A percentile compares a stretch with the other conserved stretches of the same genome.
Evolutionary conservation across 192 early-diverging fungal species (phyloP).

Genomic region (Coemansia sp.): DNA sequence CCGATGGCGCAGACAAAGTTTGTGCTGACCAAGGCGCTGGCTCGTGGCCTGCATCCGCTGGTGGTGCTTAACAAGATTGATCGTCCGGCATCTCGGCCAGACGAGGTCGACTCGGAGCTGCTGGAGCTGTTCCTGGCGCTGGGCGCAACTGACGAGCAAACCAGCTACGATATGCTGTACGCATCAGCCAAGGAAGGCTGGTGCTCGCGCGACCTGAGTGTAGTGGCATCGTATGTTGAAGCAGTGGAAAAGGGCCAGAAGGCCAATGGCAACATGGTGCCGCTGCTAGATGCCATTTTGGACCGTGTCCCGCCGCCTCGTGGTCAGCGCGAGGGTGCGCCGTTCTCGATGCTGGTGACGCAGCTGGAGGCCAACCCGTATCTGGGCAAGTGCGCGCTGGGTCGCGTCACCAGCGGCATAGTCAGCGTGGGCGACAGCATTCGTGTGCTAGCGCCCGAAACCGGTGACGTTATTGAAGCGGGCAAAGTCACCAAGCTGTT

Average conservation of each 20-base stretch:
- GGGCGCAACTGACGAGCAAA: slow-evolving; percentile 77
- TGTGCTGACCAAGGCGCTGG: slow-evolving; percentile 78
- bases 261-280: slow-evolving; percentile 57
- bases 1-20: slow-evolving; percentile 91
- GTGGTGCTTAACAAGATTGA: slow-evolving; percentile 88
- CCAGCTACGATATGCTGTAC: slow-evolving; percentile 73
- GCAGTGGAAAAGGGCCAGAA: slow-evolving; percentile 12
- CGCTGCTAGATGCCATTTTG: slow-evolving; percentile 75
- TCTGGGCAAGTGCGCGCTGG: slow-evolving; percentile 80
- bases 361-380: slow-evolving; percentile 82
- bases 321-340: slow-evolving; percentile 58
- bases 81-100: slow-evolving; percentile 69
- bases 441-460: slow-evolving; percentile 67
- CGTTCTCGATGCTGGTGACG: slow-evolving; percentile 83
- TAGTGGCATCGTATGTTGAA: slow-evolving; percentile 16
- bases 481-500: slow-evolving; percentile 77
- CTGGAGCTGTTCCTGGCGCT: slow-evolving; percentile 79
- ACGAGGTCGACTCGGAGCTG: slow-evolving; percentile 77
- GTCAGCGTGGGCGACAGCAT: slow-evolving; percentile 73
- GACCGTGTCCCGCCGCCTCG: slow-evolving; percentile 66
- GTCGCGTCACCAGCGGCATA: slow-evolving; percentile 69
- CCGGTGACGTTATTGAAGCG: slow-evolving; percentile 63
- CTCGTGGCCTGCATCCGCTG: slow-evolving; percentile 67
- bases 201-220: slow-evolving; percentile 61
- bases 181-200: slow-evolving; percentile 84